phyloP scores from a whole-genome alignment of 2,329 filamentous ascomycete genomes.

The Fusarium musae region DNA sequence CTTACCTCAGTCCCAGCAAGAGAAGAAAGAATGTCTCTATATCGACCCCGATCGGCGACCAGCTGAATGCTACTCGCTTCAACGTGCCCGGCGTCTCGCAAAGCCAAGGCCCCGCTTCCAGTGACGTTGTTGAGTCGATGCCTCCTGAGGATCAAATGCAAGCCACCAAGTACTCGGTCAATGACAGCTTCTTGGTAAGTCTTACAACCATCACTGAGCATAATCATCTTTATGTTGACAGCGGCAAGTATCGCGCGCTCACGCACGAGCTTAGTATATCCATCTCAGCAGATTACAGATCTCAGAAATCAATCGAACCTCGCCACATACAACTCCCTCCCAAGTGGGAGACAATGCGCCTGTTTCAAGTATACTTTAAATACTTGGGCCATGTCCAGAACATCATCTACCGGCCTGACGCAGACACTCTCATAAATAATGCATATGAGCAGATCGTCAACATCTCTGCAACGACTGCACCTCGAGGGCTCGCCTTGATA shows the following conservation, averaged over 20 bases:
- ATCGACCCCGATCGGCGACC: not conserved
- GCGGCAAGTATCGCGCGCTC: not conserved
- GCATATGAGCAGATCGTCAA: not conserved
- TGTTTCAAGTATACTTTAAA: not conserved
- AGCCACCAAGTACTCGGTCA: not conserved
- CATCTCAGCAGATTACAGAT: not conserved
- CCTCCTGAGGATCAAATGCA: not conserved
- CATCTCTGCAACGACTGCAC: not conserved
- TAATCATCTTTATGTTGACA: accelerated
- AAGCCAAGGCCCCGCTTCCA: accelerated
- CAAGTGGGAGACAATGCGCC: not conserved
- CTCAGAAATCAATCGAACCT: not conserved
- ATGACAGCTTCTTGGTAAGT: not conserved
- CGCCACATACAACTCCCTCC: not conserved
- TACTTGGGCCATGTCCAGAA: not conserved
- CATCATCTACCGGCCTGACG: not conserved
- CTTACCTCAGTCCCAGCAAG: accelerated
- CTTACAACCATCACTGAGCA: accelerated
- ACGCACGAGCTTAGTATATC: not conserved
- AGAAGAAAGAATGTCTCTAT: accelerated
- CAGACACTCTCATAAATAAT: not conserved
- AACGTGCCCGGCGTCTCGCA: not conserved
- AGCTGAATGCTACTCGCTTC: not conserved
- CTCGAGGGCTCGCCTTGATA: not conserved
- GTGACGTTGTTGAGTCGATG: not conserved